Evolutionary conservation across 345 rosid genomes (phyloP).

Genomic region (Sapria himalayana): DNA sequence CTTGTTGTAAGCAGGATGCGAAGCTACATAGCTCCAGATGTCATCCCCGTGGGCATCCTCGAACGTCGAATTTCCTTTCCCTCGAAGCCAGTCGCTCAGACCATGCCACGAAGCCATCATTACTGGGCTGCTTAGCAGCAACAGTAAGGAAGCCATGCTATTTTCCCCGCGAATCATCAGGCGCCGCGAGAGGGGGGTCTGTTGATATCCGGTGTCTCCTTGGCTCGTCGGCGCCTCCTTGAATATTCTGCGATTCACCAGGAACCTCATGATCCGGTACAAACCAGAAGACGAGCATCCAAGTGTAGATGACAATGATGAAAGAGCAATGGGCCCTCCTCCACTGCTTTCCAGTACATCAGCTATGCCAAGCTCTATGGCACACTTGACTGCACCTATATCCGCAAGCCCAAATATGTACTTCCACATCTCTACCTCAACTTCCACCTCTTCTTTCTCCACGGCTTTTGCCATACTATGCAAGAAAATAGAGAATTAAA

Average conservation of each 20-base stretch:
- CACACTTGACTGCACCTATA: constrained; percentile 51
- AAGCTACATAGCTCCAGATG: constrained; percentile 23
- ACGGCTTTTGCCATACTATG: too few species aligned
- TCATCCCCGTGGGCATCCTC: constrained; percentile 28
- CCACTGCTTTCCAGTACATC: constrained; percentile 38
- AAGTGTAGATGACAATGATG: constrained; percentile 27
- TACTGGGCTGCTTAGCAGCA: constrained; percentile 24
- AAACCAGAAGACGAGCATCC: constrained; percentile 30
- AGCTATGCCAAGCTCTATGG: constrained; percentile 51
- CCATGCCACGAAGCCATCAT: constrained; percentile 43
- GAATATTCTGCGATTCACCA: constrained; percentile 27
- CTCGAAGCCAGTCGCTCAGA: constrained; percentile 21
- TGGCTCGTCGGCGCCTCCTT: constrained; percentile 13
- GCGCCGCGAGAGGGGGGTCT: constrained; percentile 42
- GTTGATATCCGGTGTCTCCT: constrained; percentile 14
- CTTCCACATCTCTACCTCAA: constrained; percentile 32
- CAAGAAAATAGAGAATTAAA: too few species aligned
- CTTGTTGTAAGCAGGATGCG: constrained; percentile 16
- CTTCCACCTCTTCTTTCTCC: constrained; percentile 19
- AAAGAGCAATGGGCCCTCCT: constrained; percentile 22
- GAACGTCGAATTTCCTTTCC: constrained; percentile 10
- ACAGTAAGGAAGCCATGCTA: constrained; percentile 20
- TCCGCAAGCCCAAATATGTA: constrained; percentile 30
- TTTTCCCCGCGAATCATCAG: constrained; percentile 18
- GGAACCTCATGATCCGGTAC: constrained; percentile 41